A percentile compares a stretch with the other conserved stretches of the same genome.
Conservation (phyloP, 306 rosid genomes). For the Rosa chinensis region DNA sequence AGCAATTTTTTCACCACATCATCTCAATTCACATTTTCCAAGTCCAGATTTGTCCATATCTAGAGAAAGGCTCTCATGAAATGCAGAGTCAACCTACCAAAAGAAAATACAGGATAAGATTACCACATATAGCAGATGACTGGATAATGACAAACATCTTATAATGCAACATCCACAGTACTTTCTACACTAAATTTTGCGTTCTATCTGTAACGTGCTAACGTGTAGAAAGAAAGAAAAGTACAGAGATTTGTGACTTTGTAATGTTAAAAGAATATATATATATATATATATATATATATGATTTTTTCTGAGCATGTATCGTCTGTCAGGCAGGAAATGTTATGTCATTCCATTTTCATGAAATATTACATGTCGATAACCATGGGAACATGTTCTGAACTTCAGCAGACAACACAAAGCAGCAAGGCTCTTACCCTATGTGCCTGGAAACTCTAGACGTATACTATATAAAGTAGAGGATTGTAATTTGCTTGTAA, state of each 20-base stretch:
- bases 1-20: background rate
- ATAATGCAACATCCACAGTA: background rate
- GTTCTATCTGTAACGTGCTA: background rate
- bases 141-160: background rate
- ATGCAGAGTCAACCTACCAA: constrained; percentile 12
- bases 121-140: background rate
- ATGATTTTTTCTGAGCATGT: background rate
- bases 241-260: background rate
- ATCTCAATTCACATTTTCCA: background rate
- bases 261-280: background rate
- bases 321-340: background rate
- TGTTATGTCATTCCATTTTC: background rate
- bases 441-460: background rate
- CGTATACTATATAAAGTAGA: background rate
- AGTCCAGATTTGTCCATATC: background rate
- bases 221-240: background rate
- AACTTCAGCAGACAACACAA: background rate
- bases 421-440: background rate
- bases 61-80: background rate
- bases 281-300: background rate
- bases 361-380: background rate
- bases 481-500: background rate
- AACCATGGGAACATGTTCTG: background rate
- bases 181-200: background rate
- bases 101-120: background rate